These are phyloP conservation scores for Rosa lucieae DNA, from an alignment of 306 rosid genomes.

Conservation along the genomic window DNA sequence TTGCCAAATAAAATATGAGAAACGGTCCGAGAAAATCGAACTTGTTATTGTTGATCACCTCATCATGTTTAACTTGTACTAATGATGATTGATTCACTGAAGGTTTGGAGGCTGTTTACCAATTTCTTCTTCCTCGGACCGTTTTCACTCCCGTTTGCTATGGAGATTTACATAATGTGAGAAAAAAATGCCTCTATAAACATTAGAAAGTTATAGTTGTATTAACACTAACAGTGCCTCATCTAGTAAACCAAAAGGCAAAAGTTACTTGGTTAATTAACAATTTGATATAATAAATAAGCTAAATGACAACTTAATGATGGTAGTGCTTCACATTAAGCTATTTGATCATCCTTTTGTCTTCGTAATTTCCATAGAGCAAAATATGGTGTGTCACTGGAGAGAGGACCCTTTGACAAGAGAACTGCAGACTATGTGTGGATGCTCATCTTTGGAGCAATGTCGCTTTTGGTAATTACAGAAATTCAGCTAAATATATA, in stretches of 20 bases:
- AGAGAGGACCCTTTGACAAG: constrained; percentile 76
- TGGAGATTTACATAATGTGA: constrained; percentile 60
- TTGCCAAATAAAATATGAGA: background rate
- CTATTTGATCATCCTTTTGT: background rate
- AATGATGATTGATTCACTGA: constrained; percentile 20
- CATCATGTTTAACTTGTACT: background rate
- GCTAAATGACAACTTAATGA: background rate
- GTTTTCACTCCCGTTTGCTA: constrained; percentile 58
- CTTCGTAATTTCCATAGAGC: constrained; percentile 43
- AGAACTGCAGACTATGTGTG: constrained; percentile 76
- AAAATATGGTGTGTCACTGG: constrained; percentile 70
- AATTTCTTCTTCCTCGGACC: constrained; percentile 77
- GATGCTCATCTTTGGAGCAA: constrained; percentile 72
- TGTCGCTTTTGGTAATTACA: constrained; percentile 62
- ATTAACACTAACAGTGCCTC: too few relatives aligned
- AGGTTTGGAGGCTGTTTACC: constrained; percentile 73
- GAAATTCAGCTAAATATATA: background rate
- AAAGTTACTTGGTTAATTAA: too few relatives aligned
- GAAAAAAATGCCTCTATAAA: background rate
- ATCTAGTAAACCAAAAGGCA: too few relatives aligned
- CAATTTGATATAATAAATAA: too few relatives aligned
- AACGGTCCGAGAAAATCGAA: background rate
- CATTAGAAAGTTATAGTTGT: background rate
- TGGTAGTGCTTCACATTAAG: background rate
- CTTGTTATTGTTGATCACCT: background rate